Evolutionary conservation across 257 asterid species (phyloP).

Genomic region (Salvia rosmarinus): DNA sequence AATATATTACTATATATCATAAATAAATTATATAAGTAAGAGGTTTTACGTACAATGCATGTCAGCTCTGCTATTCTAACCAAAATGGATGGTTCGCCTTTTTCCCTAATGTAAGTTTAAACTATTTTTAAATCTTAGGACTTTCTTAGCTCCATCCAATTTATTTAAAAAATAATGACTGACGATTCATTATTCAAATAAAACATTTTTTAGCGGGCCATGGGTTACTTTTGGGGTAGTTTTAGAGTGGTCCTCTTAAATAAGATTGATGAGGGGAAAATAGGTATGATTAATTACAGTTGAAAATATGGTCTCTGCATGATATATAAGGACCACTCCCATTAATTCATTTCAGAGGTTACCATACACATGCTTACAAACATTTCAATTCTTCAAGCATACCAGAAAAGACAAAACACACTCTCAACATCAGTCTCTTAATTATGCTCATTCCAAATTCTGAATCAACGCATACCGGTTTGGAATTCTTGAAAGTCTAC

Average conservation of each 20-base stretch:
- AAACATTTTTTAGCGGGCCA: constrained; percentile 4
- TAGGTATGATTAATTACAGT: background rate
- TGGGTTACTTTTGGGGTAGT: background rate
- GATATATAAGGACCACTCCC: constrained; percentile 29
- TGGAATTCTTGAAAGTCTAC: too few relatives aligned
- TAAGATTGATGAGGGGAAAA: background rate
- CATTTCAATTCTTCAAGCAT: background rate
- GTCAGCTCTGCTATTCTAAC: too few relatives aligned
- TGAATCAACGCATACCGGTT: too few relatives aligned
- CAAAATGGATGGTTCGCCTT: too few relatives aligned
- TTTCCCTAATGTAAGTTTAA: too few relatives aligned
- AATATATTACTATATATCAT: too few relatives aligned
- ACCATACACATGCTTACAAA: constrained; percentile 5
- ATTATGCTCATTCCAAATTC: background rate
- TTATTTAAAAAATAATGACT: too few relatives aligned
- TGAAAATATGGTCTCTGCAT: background rate
- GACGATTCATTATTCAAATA: background rate
- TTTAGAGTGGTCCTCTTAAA: background rate
- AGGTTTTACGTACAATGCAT: too few relatives aligned
- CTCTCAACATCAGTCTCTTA: background rate
- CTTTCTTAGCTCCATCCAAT: too few relatives aligned
- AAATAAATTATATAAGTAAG: too few relatives aligned
- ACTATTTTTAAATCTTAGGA: too few relatives aligned
- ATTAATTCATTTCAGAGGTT: constrained; percentile 14
- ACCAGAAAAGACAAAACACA: background rate